Base-by-base conservation (phyloP, 345 rosid species). In the Turritis glabra region DNA sequence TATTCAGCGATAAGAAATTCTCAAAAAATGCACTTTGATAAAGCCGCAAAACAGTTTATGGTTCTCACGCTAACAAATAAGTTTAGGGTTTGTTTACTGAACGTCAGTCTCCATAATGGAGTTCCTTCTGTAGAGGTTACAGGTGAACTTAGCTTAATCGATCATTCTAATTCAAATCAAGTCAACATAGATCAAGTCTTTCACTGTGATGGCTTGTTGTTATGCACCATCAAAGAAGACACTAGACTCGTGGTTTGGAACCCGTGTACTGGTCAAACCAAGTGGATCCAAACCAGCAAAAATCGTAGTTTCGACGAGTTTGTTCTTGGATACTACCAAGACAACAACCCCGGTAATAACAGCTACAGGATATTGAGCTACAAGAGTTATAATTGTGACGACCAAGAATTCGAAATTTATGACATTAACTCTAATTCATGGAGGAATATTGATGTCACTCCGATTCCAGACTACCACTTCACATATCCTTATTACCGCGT, bases 251-350 rank as follows among this genome's bases (percentile, higher is more conserved):
- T 56, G 41, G 9, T 56, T 32, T 56, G 62, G 62, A 56, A 56
- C 8, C 62, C 62, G 8, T 32, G 25, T 56, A 56, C 41, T 17
- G 61, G 41, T 56, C 40, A 56, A 56, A 30, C 15, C 23, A 56
- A 56, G 15, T 30, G 61, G 40, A 56, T 56, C 41, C 40, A 30
- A 55, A 17, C 40, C 14, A 0, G 40, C 2, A 0, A 1, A 17
- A 17, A 9, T 17, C 14, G 0, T 33, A 0, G 12, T 30, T 12
- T 9, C 40, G 11, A 52, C 8, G 37, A 8, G 13, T 56, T 30
- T 29, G 41, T 56, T 30, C 62, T 56, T 33, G 41, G 62, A 56
- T 56, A 56, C 14, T 10, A 4, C 62, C 62, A 56, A 56, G 43
- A 57, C 5, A 57, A 5, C 0, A 11, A 10, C 11, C 18, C 63